These are phyloP conservation scores for Singerocomus inundabilis DNA, from an alignment of 1,284 basidiomycete species.

Conservation along the genomic window DNA sequence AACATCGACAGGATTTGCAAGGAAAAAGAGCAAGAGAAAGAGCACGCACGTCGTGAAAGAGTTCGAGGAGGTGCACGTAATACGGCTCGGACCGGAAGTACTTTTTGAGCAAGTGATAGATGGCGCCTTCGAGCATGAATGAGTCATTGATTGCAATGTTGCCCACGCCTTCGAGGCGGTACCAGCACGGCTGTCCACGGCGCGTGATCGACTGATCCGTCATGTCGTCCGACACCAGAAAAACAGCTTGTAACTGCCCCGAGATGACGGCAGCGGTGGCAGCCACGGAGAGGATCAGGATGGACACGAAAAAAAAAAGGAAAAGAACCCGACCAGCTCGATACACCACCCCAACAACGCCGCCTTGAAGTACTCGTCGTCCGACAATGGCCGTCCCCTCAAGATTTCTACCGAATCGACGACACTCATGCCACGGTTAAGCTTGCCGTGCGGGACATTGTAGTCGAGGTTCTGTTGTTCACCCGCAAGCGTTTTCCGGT, in stretches of 20 bases:
- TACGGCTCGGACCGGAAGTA: conserved; percentile 83
- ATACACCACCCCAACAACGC: conserved; percentile 96
- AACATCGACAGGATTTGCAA: too few relatives aligned
- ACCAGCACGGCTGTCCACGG: conserved; percentile 99
- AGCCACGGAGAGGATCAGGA: too few relatives aligned
- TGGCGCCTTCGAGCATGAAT: conserved; percentile 95
- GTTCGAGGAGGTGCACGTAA: conserved; percentile 88
- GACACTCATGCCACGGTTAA: conserved; percentile 94
- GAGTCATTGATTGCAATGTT: conserved; percentile 96
- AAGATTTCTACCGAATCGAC: conserved; percentile 93
- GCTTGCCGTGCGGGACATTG: conserved; percentile 95
- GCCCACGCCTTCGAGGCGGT: conserved; percentile 71
- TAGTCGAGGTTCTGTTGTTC: conserved; percentile 87
- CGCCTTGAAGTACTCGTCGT: conserved; percentile 87
- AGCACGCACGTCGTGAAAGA: too few relatives aligned
- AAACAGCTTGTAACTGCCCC: conserved; percentile 92
- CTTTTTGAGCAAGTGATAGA: conserved; percentile 87
- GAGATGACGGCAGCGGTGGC: too few relatives aligned
- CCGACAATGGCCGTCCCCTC: conserved; percentile 62
- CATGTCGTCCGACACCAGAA: conserved; percentile 97
- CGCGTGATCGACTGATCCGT: conserved; percentile 96
- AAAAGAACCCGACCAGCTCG: conserved; percentile 63
- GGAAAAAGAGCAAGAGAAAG: too few relatives aligned
- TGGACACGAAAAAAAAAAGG: too few relatives aligned
- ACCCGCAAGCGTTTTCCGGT: too few relatives aligned